Conservation (phyloP, 192 early-diverging fungal species). For the Coemansia sp. region DNA sequence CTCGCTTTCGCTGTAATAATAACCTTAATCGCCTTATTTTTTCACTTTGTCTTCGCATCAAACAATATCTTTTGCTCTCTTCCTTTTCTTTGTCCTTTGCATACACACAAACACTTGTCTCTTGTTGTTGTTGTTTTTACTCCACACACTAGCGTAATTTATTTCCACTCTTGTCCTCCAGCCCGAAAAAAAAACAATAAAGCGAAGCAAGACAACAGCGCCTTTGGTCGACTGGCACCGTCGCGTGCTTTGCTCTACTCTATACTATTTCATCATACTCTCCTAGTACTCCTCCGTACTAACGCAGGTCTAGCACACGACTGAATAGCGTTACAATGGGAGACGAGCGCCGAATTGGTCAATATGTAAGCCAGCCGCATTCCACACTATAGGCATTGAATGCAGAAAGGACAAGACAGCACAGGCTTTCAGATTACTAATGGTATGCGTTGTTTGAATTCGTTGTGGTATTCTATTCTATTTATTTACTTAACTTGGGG, state of each 20-base stretch:
- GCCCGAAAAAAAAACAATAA: background rate
- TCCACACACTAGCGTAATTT: background rate
- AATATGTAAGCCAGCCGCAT: conserved; percentile 41
- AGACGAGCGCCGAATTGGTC: conserved; percentile 48
- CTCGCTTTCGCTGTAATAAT: background rate
- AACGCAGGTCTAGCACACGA: no score
- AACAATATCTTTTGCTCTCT: conserved; percentile 2
- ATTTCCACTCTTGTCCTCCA: background rate
- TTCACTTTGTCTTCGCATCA: background rate
- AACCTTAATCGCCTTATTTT: background rate
- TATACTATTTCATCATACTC: background rate
- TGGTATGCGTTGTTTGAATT: background rate
- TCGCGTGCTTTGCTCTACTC: conserved; percentile 2
- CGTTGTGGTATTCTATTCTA: background rate
- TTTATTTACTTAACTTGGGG: background rate
- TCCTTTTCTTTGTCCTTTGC: background rate
- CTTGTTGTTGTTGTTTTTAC: background rate
- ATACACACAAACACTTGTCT: background rate
- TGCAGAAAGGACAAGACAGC: background rate
- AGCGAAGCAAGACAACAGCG: background rate
- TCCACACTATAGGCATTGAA: background rate
- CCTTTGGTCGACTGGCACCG: background rate
- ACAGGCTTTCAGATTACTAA: background rate
- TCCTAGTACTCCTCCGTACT: no score
- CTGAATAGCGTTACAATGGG: conserved; percentile 19